Evolutionary conservation across 2,329 filamentous ascomycete species (phyloP).

Genomic region (Didymella pomorum): DNA sequence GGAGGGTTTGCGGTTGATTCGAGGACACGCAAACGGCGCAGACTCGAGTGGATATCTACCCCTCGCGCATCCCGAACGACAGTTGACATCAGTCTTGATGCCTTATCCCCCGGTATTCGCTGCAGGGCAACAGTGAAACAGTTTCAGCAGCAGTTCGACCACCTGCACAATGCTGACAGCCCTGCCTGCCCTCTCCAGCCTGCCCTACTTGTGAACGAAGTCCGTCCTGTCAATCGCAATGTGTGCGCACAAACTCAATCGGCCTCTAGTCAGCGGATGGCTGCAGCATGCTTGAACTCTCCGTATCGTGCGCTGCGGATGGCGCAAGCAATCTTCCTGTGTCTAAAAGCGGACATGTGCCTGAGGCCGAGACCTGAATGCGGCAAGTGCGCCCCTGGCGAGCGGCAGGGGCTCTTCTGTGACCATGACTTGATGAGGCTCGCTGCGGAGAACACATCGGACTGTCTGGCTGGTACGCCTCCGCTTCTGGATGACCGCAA

Average conservation of each 20-base stretch:
- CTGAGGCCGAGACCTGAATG: constrained; percentile 14
- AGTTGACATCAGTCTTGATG: constrained; percentile 12
- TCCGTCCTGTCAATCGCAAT: constrained; percentile 16
- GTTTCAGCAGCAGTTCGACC: constrained; percentile 20
- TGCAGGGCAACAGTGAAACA: constrained; percentile 19
- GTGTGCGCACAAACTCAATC: constrained; percentile 14
- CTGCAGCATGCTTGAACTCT: constrained; percentile 9
- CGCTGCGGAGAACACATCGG: constrained; percentile 11
- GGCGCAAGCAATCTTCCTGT: constrained; percentile 20
- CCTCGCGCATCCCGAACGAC: constrained; percentile 11
- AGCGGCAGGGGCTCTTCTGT: constrained; percentile 10
- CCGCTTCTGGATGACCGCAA: constrained; percentile 7
- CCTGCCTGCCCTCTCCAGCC: constrained; percentile 1
- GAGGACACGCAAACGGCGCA: constrained; percentile 9
- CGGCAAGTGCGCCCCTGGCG: constrained; percentile 14
- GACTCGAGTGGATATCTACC: constrained; percentile 9
- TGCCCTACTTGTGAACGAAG: constrained; percentile 12
- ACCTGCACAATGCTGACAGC: constrained; percentile 5
- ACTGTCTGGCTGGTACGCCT: constrained; percentile 12
- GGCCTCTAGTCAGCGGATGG: constrained; percentile 15
- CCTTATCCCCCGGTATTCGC: constrained; percentile 14
- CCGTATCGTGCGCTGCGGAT: constrained; percentile 7
- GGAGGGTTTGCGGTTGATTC: constrained; percentile 9
- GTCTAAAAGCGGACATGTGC: constrained; percentile 10
- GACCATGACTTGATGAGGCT: constrained; percentile 17